Base-by-base conservation (phyloP, 768 basidiomycete genomes). In the Tulasnella sp. region DNA sequence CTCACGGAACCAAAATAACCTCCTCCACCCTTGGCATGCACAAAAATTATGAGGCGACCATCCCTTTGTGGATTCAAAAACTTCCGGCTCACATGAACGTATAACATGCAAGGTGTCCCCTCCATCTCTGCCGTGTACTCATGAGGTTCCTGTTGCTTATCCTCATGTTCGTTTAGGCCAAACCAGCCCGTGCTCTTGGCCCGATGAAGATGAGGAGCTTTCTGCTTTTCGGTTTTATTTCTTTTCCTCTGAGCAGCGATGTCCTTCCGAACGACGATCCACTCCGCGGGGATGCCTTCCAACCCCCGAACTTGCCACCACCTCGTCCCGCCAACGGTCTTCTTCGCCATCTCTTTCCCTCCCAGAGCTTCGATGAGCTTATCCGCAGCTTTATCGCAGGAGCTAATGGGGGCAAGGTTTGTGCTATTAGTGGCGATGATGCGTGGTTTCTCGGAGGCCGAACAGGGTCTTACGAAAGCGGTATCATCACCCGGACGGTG, bases 221-320 rank as follows among this genome's bases (percentile, higher is more conserved):
- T 75, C 79, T 76, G 80, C 80, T n/a, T 69, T 37, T 32, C 66
- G 63, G 72, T 69, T 52, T 64, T 67, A 32, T 40, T 67, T 41
- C 39, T 71, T 75, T 37, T 73, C 67, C 71, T 72, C 73, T 66
- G 76, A 5, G 76, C 73, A 74, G 78, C 76, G 76, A 79, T 52
- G 37, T 82, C 80, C 74, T 79, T 79, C 76, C 82, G 81, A 76
- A 79, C 81, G 9, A 77, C 80, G 35, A 82, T 80, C 81, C 81
- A 81, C 67, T 81, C 79, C 3, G 81, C 86, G 73, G 91, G 89
- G 87, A 94, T 80, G 1, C 94, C 95, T 68, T 86, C 81, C 62
- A 94, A 78, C 22, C 90, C 89, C 47, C 95, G 88, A 39, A 95
- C 94, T 80, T 97, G 95, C 96, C 96, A 98, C 95, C 96, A 98